Base-by-base conservation (phyloP, 257 asterid species). In the Haberlea rhodopensis region DNA sequence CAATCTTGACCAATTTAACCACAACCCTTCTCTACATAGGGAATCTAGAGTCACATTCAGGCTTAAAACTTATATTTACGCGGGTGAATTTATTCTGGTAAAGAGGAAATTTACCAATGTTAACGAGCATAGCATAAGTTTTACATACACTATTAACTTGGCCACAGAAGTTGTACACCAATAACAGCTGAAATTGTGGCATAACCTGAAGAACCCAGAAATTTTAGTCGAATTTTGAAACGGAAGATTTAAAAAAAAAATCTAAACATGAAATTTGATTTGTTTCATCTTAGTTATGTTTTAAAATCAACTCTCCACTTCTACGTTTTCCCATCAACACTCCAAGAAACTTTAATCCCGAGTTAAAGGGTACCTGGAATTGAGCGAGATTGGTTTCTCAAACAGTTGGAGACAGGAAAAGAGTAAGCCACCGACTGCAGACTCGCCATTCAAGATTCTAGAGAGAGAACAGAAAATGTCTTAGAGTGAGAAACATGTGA, bases 341-440 rank as follows among this genome's bases (percentile, higher is more conserved):
- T n/a, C n/a, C n/a, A n/a, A n/a, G n/a, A 37, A 37, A 37, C 16
- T 11, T n/a, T 46, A 63, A 48, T 18, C n/a, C n/a, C 23, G 53
- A 16, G 8, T 19, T 3, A 13, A 54, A 60, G 1, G 31, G 21
- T 40, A 87, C 96, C 89, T 57, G 90, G 78, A 68, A 67, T 24
- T 70, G 76, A 71, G 64, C 81, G 84, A 15, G 86, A 78, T 0
- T 71, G 83, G 60, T 66, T 75, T 3, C 19, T 43, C 49, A 84
- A 76, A 71, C 61, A 68, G 8, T 55, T 90, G 56, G 96, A 84
- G 72, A 78, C 56, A 21, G 84, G 74, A 31, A 91, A 77, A 26
- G 86, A 78, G 78, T 79, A 77, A 66, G 78, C 87, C 54, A 85
- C 67, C 16, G 88, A 87, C 34, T 81, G 97, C 56, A 87, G 81